A percentile compares a stretch with the other conserved stretches of the same genome.
Conservation (phyloP, 345 rosid species). For the Moricandia arvensis region DNA sequence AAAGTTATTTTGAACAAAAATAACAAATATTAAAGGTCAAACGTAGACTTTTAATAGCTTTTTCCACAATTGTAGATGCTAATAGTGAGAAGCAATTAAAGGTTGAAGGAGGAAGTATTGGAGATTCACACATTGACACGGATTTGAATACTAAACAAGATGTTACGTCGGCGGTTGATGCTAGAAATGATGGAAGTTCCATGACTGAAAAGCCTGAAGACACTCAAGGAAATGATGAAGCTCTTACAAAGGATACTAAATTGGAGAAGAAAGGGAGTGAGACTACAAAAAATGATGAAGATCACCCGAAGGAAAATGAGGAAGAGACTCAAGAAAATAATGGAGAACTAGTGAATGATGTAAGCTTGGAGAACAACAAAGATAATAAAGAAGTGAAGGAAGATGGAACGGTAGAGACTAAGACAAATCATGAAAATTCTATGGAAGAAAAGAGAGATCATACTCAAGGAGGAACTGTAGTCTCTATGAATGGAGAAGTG, state of each 20-base stretch:
- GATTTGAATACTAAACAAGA: slow-evolving; percentile 5
- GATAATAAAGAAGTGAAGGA: not conserved
- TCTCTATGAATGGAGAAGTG: not conserved
- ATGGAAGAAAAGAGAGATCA: slow-evolving; percentile 13
- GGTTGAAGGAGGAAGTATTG: slow-evolving; percentile 2
- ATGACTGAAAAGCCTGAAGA: not conserved
- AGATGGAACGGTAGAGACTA: not conserved
- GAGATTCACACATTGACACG: not conserved
- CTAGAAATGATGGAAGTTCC: not conserved
- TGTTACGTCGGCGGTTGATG: not conserved
- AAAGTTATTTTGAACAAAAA: not conserved
- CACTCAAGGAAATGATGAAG: not conserved
- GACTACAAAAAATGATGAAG: not conserved
- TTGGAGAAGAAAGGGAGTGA: not conserved
- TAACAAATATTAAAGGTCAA: not conserved
- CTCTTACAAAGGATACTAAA: not conserved
- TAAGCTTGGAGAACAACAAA: not conserved
- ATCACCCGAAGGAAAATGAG: not conserved
- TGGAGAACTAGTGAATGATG: not conserved
- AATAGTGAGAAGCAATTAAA: not conserved
- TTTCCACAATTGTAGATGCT: not conserved
- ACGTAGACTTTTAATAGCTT: not conserved
- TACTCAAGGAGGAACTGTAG: not conserved
- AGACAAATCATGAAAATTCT: not conserved
- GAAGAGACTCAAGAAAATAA: slow-evolving; percentile 7